These are phyloP conservation scores for Russula olivacea DNA, from an alignment of 768 basidiomycete genomes.

Conservation along the genomic window DNA sequence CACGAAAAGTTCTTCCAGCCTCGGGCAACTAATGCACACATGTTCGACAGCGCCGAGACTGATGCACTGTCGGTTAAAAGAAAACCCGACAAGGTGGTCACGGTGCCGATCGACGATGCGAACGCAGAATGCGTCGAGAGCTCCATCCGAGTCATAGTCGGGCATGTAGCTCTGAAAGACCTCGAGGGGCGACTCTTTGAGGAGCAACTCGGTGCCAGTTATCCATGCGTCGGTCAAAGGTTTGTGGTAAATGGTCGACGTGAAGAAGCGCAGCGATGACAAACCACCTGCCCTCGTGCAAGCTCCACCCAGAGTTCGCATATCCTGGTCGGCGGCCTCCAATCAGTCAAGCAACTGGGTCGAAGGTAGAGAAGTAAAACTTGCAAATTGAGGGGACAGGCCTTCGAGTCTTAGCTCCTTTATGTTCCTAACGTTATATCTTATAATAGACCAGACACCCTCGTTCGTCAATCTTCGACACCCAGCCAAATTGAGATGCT, in stretches of 20 bases:
- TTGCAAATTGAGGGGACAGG: constrained; percentile 55
- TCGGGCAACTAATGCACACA: constrained; percentile 49
- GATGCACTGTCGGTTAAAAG: constrained; percentile 59
- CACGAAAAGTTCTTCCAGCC: constrained; percentile 60
- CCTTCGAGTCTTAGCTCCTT: constrained; percentile 54
- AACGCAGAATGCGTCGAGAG: constrained; percentile 45
- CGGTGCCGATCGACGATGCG: constrained; percentile 48
- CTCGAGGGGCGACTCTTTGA: constrained; percentile 48
- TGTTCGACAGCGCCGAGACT: constrained; percentile 42
- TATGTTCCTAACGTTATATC: constrained; percentile 43
- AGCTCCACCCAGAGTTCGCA: constrained; percentile 39
- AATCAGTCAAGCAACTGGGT: background rate
- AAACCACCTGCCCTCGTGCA: constrained; percentile 38
- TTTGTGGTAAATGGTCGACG: constrained; percentile 44
- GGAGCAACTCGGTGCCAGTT: constrained; percentile 36
- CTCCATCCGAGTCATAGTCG: constrained; percentile 36
- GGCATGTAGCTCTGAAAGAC: constrained; percentile 58
- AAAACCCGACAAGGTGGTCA: constrained; percentile 47
- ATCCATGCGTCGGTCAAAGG: constrained; percentile 38
- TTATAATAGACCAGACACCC: constrained; percentile 50
- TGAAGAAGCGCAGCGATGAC: constrained; percentile 47
- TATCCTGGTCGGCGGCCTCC: constrained; percentile 40
- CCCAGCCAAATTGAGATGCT: constrained; percentile 56
- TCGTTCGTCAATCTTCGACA: constrained; percentile 62
- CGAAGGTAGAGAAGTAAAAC: constrained; percentile 25